Base-by-base conservation (phyloP, 2,329 filamentous ascomycete species). In the Penicillium concentricum region DNA sequence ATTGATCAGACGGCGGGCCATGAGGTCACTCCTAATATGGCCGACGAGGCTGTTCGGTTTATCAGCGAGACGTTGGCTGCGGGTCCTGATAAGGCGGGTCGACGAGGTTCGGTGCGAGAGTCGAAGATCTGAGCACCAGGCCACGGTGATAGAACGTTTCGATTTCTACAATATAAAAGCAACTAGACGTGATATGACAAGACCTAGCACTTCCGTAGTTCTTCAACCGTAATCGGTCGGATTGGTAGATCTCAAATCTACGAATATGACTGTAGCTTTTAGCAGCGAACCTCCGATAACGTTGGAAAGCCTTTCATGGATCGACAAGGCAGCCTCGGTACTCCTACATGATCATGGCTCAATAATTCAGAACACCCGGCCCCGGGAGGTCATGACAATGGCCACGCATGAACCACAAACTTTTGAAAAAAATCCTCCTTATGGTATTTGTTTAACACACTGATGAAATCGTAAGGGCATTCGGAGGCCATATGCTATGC, bases 1-100 rank as follows among this genome's bases (percentile, higher is more conserved):
- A 71, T 85, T 37, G 84, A 83, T 63, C 76, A 82, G 4, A 78
- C 76, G 7, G 83, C 82, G 2, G 82, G 81, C 0, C 85, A 88
- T 69, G 82, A 85, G 41, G 82, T 85, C 57, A 84, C 82, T 1
- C 71, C 74, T 0, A 70, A 68, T 9, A 87, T 87, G 85, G 76
- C 81, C 18, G 74, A 78, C 34, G 79, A 82, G 59, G 82, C 83
- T 16, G 75, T 84, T 42, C 74, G 76, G 1, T 87, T 84, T 71
- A 75, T 87, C 34, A 69, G 70, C 30, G 74, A 78, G 34, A 74
- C 72, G n/a, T 60, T 79, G 46, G 69, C 72, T 20, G 58, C 62
- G 8, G 62, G 60, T 24, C 61, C 62, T n/a, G 64, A 66, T 18
- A 57, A 48, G 22, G 34, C 49, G 5, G 57, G 49, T 30, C 58